Base-by-base conservation (phyloP, 768 basidiomycete species). In the Mrakia frigida region DNA sequence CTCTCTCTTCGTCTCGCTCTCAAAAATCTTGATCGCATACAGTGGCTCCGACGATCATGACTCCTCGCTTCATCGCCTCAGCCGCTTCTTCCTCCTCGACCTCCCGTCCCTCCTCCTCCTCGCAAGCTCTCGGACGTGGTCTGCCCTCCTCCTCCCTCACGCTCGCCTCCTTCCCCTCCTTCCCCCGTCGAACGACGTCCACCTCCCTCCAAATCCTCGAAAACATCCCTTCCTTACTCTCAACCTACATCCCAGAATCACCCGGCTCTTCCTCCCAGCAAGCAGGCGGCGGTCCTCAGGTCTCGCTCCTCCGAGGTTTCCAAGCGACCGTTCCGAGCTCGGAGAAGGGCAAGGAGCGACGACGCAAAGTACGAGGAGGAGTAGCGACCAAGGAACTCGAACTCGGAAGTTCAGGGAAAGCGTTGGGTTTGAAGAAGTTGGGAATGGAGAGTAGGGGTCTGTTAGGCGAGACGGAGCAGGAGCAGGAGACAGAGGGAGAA, bases 281-380 rank as follows among this genome's bases (percentile, higher is more conserved):
- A n/a, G 16, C 65, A 68, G 7, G 10, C n/a, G n/a, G 28, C 11
- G 13, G 13, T 28, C 63, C 63, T 16, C 37, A 35, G n/a, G 78
- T 39, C 50, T 79, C 70, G 80, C 86, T 98, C 46, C 85, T 97
- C 59, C 89, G 91, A 63, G 96, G 96, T 0, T 98, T 98, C 84
- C 91, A 92, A 81, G 96, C 96, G 25, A 98, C 96, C 2, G 91
- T 97, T 60, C 96, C 96, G 18, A 92, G 91, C 81, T 88, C 94
- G 53, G 91, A 93, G 79, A 87, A 89, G 81, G 87, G 92, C 73
- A 90, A 91, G 78, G 86, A 88, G 21, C 86, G 94, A 77, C 84
- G 94, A 78, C 84, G 93, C 76, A 90, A 92, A 82, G 88, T 91
- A 83, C 87, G 94, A 63, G 82, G 83, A 41, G 83, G 81, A 13